Evolutionary conservation across 1,139 yeast species (phyloP), one percentile per base, ranked within the genome.

Genomic region (Blastobotrys capitulatus): DNA sequence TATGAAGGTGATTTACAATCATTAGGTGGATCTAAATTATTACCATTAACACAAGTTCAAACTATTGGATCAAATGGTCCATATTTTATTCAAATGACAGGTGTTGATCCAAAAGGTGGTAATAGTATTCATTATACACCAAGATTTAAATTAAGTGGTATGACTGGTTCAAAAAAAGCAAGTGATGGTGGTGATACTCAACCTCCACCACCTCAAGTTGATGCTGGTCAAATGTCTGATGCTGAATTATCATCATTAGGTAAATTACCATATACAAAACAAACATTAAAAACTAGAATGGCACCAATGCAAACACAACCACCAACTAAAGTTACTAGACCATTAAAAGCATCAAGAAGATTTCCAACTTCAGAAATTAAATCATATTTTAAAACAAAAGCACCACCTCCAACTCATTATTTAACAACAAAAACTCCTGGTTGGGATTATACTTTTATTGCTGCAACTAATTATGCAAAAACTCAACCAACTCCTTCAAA

Each of bases 241-340:
- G 65, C 65, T 25, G 62, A 67, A 35, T 59, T 67, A 12, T 19
- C 46, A 27, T 27, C 32, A 13, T 16, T 19, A 10, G 72, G 73
- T 54, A 60, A 73, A 43, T 75, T 86, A 8, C 75, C 89, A 4
- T 89, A 88, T 67, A 77, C 89, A 2, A 54, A 61, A 52, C 97
- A 89, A 70, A 84, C 95, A 0, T 95, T 95, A 36, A 67, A 57
- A 45, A 77, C 84, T 2, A 75, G 87, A 64, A 86, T 71, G 67
- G 97, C 97, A 1, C 96, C 96, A 46, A 88, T 89, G 96, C 96
- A 88, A 69, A 67, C 73, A 52, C 95, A 88, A 69, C 96, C 97
- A 7, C 86, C 82, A 4, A 63, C 85, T 1, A 73, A 68, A 8
- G 80, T 87, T 13, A 83, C 95, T 26, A 43, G 51, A 40, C 15